These are phyloP conservation scores for Penicillium fuscoglaucum DNA, from an alignment of 2,329 filamentous ascomycete species.

Conservation along the genomic window DNA sequence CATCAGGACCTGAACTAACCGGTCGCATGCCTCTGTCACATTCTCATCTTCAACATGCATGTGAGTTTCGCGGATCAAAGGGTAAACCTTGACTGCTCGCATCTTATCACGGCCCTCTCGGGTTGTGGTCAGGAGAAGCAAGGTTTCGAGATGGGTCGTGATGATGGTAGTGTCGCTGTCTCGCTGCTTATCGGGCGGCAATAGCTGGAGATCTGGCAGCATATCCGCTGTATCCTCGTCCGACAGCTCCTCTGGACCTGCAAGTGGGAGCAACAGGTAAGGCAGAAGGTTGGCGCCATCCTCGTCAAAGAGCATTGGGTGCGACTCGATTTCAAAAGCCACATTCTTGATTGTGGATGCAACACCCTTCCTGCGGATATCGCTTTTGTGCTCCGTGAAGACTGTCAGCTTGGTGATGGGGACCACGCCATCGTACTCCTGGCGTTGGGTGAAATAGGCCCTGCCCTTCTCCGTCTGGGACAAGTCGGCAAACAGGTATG, in stretches of 20 bases:
- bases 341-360: conserved; percentile 94
- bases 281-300: conserved; percentile 78
- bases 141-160: conserved; percentile 83
- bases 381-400: conserved; percentile 86
- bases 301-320: conserved; percentile 68
- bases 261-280: conserved; percentile 84
- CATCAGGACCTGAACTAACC: conserved; percentile 86
- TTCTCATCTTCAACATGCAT: conserved; percentile 72
- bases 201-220: conserved; percentile 84
- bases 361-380: conserved; percentile 87
- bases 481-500: conserved; percentile 91
- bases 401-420: conserved; percentile 90
- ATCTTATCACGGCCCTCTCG: conserved; percentile 71
- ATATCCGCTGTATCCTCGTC: conserved; percentile 84
- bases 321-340: conserved; percentile 75
- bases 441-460: conserved; percentile 70
- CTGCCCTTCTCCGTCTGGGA: conserved; percentile 76
- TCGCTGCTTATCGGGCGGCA: conserved; percentile 84
- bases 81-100: conserved; percentile 79
- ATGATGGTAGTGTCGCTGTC: conserved; percentile 76
- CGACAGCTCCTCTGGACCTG: conserved; percentile 81
- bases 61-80: conserved; percentile 85
- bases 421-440: conserved; percentile 78
- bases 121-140: conserved; percentile 80
- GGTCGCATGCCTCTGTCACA: conserved; percentile 81